Percentiles rank a stretch among this genome's conserved stretches.
Evolutionary conservation across 2,329 filamentous ascomycete genomes (phyloP).

Genomic region (Trichoderma polysporum): DNA sequence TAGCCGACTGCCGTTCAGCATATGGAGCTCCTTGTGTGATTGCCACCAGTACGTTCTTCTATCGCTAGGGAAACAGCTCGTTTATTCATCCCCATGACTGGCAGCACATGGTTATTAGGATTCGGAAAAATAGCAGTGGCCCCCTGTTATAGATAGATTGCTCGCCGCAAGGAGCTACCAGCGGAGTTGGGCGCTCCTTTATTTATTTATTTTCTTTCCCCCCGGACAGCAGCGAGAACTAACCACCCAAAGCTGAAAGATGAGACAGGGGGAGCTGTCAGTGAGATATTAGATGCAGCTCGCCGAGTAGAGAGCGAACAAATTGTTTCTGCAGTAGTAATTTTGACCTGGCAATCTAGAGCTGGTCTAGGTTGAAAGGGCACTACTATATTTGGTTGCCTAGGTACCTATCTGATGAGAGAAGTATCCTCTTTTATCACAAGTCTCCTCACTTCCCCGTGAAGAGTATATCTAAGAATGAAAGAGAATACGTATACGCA

Average conservation of each 20-base stretch:
- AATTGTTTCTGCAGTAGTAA: too few relatives aligned
- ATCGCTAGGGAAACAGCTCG: neutral
- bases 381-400: too few relatives aligned
- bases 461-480: neutral
- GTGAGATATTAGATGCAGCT: too few relatives aligned
- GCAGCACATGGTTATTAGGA: neutral
- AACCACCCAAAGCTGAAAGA: neutral
- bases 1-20: neutral
- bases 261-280: neutral
- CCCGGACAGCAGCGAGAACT: neutral
- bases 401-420: too few relatives aligned
- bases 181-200: neutral
- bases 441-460: neutral
- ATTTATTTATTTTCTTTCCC: neutral
- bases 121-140: neutral
- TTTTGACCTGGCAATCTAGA: too few relatives aligned
- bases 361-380: too few relatives aligned
- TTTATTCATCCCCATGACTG: neutral
- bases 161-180: too few relatives aligned
- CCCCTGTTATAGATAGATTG: neutral
- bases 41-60: neutral
- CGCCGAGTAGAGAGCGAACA: too few relatives aligned
- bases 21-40: neutral
- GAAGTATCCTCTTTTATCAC: too few relatives aligned
- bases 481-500: too few relatives aligned